Conservation (phyloP, 2,329 filamentous ascomycete genomes). For the Alternaria ethzedia region DNA sequence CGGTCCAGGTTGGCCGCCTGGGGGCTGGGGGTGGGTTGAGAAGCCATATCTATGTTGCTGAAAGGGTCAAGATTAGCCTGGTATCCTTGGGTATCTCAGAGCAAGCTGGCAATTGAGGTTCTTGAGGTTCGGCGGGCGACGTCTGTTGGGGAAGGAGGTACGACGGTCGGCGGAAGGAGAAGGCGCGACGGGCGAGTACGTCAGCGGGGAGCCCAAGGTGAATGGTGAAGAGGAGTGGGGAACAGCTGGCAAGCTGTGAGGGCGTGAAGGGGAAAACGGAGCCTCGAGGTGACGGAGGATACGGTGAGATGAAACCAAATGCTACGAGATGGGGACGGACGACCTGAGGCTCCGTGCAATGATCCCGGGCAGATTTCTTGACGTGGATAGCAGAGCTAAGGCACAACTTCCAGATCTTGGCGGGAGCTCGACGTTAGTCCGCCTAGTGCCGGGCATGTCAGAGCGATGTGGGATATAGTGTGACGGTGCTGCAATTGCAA, state of each 20-base stretch:
- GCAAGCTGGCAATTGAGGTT: constrained; percentile 8
- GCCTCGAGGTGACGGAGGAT: constrained; percentile 26
- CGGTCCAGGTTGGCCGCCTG: constrained; percentile 71
- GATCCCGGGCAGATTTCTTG: constrained; percentile 38
- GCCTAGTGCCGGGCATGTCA: constrained; percentile 9
- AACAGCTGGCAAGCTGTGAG: constrained; percentile 22
- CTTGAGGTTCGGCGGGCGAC: constrained; percentile 5
- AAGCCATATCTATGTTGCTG: constrained; percentile 29
- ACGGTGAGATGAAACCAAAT: constrained; percentile 34
- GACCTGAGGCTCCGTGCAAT: constrained; percentile 36
- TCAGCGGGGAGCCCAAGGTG: constrained; percentile 35
- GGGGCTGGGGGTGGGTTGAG: constrained; percentile 37
- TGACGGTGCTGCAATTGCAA: background rate
- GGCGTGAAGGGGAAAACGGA: constrained; percentile 25
- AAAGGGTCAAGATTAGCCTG: constrained; percentile 1
- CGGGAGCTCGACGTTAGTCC: constrained; percentile 13
- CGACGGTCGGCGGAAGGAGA: constrained; percentile 9
- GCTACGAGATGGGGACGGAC: constrained; percentile 33
- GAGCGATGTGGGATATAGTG: constrained; percentile 1
- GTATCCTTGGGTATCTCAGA: constrained; percentile 11
- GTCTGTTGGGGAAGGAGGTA: constrained; percentile 17
- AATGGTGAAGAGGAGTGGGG: constrained; percentile 21
- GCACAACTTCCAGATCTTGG: constrained; percentile 20
- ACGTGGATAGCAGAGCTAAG: constrained; percentile 40
- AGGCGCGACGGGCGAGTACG: constrained; percentile 25